A percentile compares a stretch with the other conserved stretches of the same genome.
These are phyloP conservation scores for Aphanomyces cochlioides DNA, from an alignment of 352 stramenopile species.

Conservation along the genomic window DNA sequence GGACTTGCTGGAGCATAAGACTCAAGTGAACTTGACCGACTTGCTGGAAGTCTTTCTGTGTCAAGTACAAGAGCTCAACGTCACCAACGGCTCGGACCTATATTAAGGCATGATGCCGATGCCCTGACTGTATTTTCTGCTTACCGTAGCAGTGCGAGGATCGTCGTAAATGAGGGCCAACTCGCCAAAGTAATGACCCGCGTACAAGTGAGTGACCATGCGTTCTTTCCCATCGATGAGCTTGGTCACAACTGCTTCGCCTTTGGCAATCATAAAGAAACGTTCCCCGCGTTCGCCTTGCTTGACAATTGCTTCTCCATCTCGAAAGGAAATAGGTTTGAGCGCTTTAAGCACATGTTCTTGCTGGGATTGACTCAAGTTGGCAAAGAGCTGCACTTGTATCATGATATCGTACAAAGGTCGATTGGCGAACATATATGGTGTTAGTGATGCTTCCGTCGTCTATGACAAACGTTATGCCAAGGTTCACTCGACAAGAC, in stretches of 20 bases:
- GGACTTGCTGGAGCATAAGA: conserved; percentile 85
- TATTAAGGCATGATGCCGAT: not conserved
- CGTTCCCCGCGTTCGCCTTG: conserved; percentile 77
- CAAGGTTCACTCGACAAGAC: not conserved
- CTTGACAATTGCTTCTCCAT: conserved; percentile 79
- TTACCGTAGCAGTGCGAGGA: conserved; percentile 72
- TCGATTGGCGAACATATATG: conserved; percentile 79
- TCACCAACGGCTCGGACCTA: conserved; percentile 55
- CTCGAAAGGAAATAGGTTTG: conserved; percentile 80
- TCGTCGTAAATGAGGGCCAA: conserved; percentile 90
- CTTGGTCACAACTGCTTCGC: conserved; percentile 83
- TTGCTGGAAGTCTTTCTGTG: conserved; percentile 82
- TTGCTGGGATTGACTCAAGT: conserved; percentile 83
- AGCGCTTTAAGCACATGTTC: conserved; percentile 82
- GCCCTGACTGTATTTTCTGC: not conserved
- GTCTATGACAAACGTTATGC: conserved; percentile 34
- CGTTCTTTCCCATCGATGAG: conserved; percentile 63
- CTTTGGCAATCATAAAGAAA: conserved; percentile 90
- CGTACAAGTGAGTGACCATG: conserved; percentile 85
- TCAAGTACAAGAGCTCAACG: conserved; percentile 80
- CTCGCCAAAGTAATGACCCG: conserved; percentile 93
- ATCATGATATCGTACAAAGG: conserved; percentile 85
- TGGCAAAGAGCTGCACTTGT: conserved; percentile 83
- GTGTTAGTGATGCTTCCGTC: conserved; percentile 63
- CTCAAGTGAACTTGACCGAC: conserved; percentile 83